Conservation (phyloP, 2,329 filamentous ascomycete genomes). For the Xylogone sp. region DNA sequence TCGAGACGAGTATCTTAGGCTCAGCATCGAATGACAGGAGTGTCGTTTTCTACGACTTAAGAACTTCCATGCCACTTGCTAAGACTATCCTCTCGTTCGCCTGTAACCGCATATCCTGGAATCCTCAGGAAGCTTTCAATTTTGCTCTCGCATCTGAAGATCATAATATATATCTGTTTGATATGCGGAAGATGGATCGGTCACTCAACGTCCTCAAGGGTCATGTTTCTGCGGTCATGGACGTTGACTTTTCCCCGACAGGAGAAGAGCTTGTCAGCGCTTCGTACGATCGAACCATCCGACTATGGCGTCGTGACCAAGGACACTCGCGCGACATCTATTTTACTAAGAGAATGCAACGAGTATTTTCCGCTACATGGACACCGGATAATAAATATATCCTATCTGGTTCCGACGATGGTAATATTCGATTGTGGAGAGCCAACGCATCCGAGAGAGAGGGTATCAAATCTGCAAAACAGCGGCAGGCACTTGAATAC, state of each 20-base stretch:
- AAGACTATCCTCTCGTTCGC: slow-evolving; percentile 80
- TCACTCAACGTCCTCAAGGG: slow-evolving; percentile 88
- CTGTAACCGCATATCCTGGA: slow-evolving; percentile 84
- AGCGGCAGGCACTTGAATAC: slow-evolving; percentile 88
- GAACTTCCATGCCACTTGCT: slow-evolving; percentile 77
- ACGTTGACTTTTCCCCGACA: slow-evolving; percentile 91
- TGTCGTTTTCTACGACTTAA: slow-evolving; percentile 86
- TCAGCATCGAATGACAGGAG: slow-evolving; percentile 83
- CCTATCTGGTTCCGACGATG: slow-evolving; percentile 88
- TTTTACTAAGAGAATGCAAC: slow-evolving; percentile 97
- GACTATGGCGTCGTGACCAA: slow-evolving; percentile 75
- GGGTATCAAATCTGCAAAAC: slow-evolving; percentile 79
- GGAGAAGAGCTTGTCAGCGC: slow-evolving; percentile 91
- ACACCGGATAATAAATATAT: slow-evolving; percentile 89
- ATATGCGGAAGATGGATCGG: slow-evolving; percentile 86
- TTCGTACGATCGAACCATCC: slow-evolving; percentile 82
- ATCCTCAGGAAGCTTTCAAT: slow-evolving; percentile 96
- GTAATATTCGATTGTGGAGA: slow-evolving; percentile 87
- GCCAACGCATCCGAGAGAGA: slow-evolving; percentile 78
- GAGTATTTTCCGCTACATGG: slow-evolving; percentile 81
- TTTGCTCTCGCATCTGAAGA: slow-evolving; percentile 92
- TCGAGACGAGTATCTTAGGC: slow-evolving; percentile 86
- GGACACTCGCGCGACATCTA: slow-evolving; percentile 92
- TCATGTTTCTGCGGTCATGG: slow-evolving; percentile 89
- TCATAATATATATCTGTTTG: slow-evolving; percentile 87